Base-by-base conservation (phyloP, 176 grass and related monocot species). In the Bonia amplexicaulis region DNA sequence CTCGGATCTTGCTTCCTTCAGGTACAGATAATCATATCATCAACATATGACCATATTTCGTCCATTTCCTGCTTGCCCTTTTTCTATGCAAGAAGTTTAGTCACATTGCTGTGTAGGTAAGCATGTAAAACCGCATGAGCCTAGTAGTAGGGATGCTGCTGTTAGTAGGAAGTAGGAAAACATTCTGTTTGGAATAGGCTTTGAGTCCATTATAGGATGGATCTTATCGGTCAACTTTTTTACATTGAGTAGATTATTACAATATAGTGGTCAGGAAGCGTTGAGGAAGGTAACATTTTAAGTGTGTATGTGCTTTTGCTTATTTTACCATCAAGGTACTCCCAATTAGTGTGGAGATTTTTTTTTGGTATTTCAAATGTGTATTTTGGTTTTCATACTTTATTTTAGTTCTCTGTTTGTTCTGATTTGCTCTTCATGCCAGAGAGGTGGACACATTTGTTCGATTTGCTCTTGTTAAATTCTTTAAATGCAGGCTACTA, bases 1-100 rank as follows among this genome's bases (percentile, higher is more conserved):
- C 87, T 98, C 16, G 96, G 96, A 80, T 89, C 93, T 79, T 98
- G 96, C 59, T 95, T 95, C 88, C 52, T 98, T 92, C 96, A 98
- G 89, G 96, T 98, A 91, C 74, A 62, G 61, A 87, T 74, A 84
- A 80, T 40, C 66, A 42, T 37, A 14, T 58, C 22, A 67, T 25
- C 20, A 60, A 12, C 13, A 5, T 55, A 87, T 4, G 37, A 11
- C 33, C 69, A 54, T 80, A 4, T 47, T 45, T 12, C 33, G 5
- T 64, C 63, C 70, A 80, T 87, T 91, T 62, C 37, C 45, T 84
- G 33, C 15, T 78, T 76, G 33, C 47, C 41, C 63, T 65, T 87
- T 52, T 69, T 40, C 2, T 68, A 20, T 63, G 31, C 58, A 51
- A 84, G 33, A 45, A 23, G 37, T 33, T 1, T 59, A 69, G 39